These are phyloP conservation scores for Escallonia rubra DNA, from an alignment of 129 eudicot genomes.

Conservation along the genomic window DNA sequence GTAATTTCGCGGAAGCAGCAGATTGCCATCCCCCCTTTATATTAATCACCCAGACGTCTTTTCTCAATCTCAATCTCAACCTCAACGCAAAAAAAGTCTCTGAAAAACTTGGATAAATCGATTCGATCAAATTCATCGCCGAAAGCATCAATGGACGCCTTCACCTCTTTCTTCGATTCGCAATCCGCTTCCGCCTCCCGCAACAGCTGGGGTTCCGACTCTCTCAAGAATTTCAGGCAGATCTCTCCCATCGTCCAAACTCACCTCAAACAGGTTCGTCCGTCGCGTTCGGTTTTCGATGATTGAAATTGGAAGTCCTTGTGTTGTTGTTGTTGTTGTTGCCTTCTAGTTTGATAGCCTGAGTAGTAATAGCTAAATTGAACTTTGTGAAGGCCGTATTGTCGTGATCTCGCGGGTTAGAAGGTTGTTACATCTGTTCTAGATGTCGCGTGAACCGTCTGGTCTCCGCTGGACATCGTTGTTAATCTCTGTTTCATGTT, in stretches of 20 bases:
- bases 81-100: neutral
- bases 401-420: too few relatives aligned
- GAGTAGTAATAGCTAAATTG: too few relatives aligned
- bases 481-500: too few relatives aligned
- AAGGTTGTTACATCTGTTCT: too few relatives aligned
- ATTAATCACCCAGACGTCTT: neutral
- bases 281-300: neutral
- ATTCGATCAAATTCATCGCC: neutral
- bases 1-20: conserved; percentile 5
- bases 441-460: too few relatives aligned
- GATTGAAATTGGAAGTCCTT: neutral
- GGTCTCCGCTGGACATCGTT: too few relatives aligned
- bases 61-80: neutral
- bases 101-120: neutral
- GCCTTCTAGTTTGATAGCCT: too few relatives aligned
- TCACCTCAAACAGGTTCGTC: conserved; percentile 78
- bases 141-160: conserved; percentile 42
- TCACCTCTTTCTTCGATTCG: conserved; percentile 57
- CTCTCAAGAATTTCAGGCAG: conserved; percentile 77
- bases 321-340: too few relatives aligned
- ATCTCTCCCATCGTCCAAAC: conserved; percentile 85
- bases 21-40: neutral
- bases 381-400: too few relatives aligned
- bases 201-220: conserved; percentile 61
- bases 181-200: conserved; percentile 44